Conservation (phyloP, 2,329 filamentous ascomycete genomes). For the Hymenoscyphus repandus region DNA sequence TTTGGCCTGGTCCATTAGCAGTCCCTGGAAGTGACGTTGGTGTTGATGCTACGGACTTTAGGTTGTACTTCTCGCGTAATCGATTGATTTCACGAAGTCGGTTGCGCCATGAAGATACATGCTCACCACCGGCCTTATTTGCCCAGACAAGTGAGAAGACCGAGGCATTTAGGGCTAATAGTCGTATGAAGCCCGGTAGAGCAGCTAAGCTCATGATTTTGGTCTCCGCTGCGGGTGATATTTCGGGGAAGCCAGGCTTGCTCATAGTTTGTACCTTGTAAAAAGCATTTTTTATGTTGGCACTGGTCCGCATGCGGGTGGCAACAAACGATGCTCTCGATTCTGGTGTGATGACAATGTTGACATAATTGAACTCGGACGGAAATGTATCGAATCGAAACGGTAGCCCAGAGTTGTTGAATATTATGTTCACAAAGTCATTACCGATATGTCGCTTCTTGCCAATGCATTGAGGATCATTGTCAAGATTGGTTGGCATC, state of each 20-base stretch:
- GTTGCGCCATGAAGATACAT: conserved; percentile 84
- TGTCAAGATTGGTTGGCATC: conserved; percentile 84
- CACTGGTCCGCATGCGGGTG: conserved; percentile 42
- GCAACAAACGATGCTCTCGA: conserved; percentile 73
- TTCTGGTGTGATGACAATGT: conserved; percentile 91
- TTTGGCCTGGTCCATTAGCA: conserved; percentile 28
- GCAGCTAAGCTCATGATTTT: conserved; percentile 84
- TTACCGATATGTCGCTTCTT: conserved; percentile 98
- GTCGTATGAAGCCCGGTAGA: conserved; percentile 77
- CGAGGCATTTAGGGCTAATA: conserved; percentile 86
- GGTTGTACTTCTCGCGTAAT: conserved; percentile 64
- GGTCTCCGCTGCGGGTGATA: conserved; percentile 81
- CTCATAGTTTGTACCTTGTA: conserved; percentile 89
- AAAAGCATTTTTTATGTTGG: conserved; percentile 46
- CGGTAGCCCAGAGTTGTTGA: conserved; percentile 88
- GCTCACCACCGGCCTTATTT: conserved; percentile 69
- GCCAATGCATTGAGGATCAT: conserved; percentile 68
- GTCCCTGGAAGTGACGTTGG: conserved; percentile 29
- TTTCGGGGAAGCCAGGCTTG: conserved; percentile 82
- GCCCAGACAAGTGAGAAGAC: conserved; percentile 93
- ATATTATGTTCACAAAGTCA: conserved; percentile 96
- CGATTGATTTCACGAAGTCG: conserved; percentile 79
- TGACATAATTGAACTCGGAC: conserved; percentile 93
- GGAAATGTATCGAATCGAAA: conserved; percentile 91
- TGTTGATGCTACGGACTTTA: conserved; percentile 35